Evolutionary conservation across 1,284 basidiomycete genomes (phyloP), one percentile per base, ranked within the genome.

Genomic region (Austropuccinia psidii): DNA sequence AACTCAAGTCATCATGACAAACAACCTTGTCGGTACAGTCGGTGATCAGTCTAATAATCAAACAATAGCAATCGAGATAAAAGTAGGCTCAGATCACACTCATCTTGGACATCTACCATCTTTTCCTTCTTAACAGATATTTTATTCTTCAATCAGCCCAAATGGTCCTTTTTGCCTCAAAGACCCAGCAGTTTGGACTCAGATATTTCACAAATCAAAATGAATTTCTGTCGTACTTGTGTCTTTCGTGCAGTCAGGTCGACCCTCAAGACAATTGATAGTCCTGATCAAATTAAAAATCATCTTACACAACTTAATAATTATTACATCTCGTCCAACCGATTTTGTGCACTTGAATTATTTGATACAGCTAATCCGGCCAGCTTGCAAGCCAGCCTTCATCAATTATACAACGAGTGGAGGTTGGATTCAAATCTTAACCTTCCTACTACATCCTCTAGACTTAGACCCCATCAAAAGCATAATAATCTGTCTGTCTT

Each of bases 401-500:
- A 33, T 21, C 37, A 31, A 6, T 47, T 70, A 8, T 19, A 47
- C 55, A 29, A 29, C 43, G 67, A 70, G 21, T 70, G 67, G 67
- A 39, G 33, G 39, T 50, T 11, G 9, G 11, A 24, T 31, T 29
- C 4, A 37, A 6, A 13, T 43, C 21, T 33, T 7, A 13, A 8
- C 5, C 43, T 2, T 8, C 27, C 33, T 31, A 17, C 17, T 43
- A 27, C 60, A 47, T 17, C 41, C 24, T 27, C 43, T 64, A 5
- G 27, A 1, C 3, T 2, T 19, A 50, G 29, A 49, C 62, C 62
- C 7, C 54, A n/a, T 45, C 67, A 60, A 13, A 27, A 29, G 5
- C 67, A 70, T 17, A 70, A 70, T 27, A 70, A 70, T 43, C 31
- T 70, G n/a, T 43, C 45, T 31, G 45, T 70, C 31, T 70, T 70